phyloP scores from a whole-genome alignment of 805 yeast species.

The Metschnikowia continentalis region DNA sequence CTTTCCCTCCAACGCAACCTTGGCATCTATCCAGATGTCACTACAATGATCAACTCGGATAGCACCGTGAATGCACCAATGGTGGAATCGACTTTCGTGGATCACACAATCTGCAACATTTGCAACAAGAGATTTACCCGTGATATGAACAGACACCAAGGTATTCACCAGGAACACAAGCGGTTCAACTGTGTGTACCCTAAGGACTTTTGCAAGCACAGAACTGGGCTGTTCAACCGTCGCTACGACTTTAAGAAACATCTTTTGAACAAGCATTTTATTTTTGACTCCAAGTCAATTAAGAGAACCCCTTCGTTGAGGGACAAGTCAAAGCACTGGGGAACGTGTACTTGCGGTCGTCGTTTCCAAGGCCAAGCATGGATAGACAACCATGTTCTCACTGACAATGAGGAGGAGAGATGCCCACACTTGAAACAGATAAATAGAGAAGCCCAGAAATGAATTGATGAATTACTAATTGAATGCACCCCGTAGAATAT shows the following conservation, averaged over 20 bases:
- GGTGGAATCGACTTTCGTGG: constrained; percentile 39
- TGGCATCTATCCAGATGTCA: constrained; percentile 33
- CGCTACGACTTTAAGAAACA: constrained; percentile 69
- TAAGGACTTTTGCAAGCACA: constrained; percentile 50
- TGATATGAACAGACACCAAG: constrained; percentile 58
- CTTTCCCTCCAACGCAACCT: constrained; percentile 1
- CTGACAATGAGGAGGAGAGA: constrained; percentile 17
- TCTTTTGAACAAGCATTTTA: constrained; percentile 55
- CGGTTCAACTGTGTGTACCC: constrained; percentile 60
- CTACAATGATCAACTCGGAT: constrained; percentile 36
- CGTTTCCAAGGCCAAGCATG: constrained; percentile 32
- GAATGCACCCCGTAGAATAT: not conserved
- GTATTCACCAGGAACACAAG: constrained; percentile 56
- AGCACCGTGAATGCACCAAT: constrained; percentile 29
- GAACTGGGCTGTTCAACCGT: constrained; percentile 59
- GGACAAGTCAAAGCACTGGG: constrained; percentile 48
- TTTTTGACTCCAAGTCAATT: constrained; percentile 45
- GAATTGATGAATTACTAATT: not conserved
- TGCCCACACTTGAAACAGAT: constrained; percentile 17
- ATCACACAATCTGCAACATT: constrained; percentile 41
- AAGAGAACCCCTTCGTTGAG: constrained; percentile 46
- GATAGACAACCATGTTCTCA: constrained; percentile 35
- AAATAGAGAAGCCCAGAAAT: not conserved
- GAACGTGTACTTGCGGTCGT: constrained; percentile 45
- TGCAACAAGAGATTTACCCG: constrained; percentile 54